These are phyloP conservation scores for Triticum dicoccoides DNA, from an alignment of 176 grass and related monocot genomes.

Conservation along the genomic window DNA sequence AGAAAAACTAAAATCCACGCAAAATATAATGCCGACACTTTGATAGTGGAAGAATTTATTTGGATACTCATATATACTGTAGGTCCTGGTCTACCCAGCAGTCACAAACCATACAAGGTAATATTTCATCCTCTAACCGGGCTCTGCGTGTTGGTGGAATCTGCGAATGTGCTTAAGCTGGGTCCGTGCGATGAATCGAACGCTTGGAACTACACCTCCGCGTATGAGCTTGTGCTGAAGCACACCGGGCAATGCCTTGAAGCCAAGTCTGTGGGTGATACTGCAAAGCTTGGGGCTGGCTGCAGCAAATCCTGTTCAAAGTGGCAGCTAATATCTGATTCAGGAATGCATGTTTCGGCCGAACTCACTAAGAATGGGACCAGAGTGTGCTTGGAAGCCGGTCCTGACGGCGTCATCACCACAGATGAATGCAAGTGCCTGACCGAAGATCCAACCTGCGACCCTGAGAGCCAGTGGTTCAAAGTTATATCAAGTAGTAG, in stretches of 20 bases:
- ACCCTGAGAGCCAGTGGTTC: constrained; percentile 91
- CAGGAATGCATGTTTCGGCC: constrained; percentile 73
- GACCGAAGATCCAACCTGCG: constrained; percentile 47
- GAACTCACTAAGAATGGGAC: constrained; percentile 51
- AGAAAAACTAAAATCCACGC: background rate
- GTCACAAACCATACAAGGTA: constrained; percentile 41
- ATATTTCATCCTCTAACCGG: constrained; percentile 85
- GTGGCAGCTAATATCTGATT: constrained; percentile 76
- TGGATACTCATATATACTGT: constrained; percentile 3
- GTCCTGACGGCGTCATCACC: constrained; percentile 38
- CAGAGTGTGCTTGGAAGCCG: constrained; percentile 68
- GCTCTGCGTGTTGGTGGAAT: constrained; percentile 60
- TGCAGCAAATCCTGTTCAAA: constrained; percentile 58
- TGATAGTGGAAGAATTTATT: background rate
- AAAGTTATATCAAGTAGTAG: constrained; percentile 69
- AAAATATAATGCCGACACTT: background rate
- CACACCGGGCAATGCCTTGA: constrained; percentile 61
- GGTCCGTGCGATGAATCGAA: constrained; percentile 57
- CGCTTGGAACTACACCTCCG: constrained; percentile 76
- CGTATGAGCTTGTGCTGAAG: constrained; percentile 43
- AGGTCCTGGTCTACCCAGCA: constrained; percentile 76
- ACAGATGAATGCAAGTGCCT: constrained; percentile 82
- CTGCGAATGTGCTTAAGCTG: constrained; percentile 49
- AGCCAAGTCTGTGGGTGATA: constrained; percentile 35
- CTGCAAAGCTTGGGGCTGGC: constrained; percentile 41